These are phyloP conservation scores for Ophiostoma perfectum DNA, from an alignment of 2,329 filamentous ascomycete genomes.

Conservation along the genomic window DNA sequence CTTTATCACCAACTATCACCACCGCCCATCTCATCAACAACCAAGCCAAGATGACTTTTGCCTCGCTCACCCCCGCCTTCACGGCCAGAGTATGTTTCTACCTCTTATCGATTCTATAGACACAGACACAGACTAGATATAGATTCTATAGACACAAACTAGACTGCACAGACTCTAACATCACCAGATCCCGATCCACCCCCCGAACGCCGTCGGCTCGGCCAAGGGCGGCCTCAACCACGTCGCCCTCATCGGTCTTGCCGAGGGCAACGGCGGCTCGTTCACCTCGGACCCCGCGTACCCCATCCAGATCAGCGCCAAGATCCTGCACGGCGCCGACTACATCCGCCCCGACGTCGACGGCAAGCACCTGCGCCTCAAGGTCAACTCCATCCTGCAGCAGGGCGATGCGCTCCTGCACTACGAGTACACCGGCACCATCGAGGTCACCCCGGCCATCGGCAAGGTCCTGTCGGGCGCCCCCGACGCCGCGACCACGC, in stretches of 20 bases:
- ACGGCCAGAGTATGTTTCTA: constrained; percentile 32
- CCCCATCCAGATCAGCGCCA: constrained; percentile 36
- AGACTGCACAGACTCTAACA: background rate
- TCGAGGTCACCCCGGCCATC: constrained; percentile 31
- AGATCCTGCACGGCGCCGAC: constrained; percentile 39
- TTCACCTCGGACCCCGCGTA: constrained; percentile 37
- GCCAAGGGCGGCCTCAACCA: constrained; percentile 33
- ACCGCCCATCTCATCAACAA: background rate
- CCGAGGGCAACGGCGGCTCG: constrained; percentile 29
- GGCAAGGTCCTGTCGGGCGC: constrained; percentile 35
- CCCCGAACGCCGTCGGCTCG: constrained; percentile 32
- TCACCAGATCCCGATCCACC: constrained; percentile 29
- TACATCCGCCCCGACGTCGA: constrained; percentile 38
- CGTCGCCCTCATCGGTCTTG: constrained; percentile 29
- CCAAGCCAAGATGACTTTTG: constrained; percentile 34
- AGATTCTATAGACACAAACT: background rate
- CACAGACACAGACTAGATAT: background rate
- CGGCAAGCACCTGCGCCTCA: constrained; percentile 36
- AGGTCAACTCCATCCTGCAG: constrained; percentile 37
- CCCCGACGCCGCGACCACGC: constrained; percentile 36
- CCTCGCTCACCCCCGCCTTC: constrained; percentile 40
- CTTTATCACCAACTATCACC: background rate
- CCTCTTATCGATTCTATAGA: no score
- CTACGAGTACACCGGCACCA: constrained; percentile 38
- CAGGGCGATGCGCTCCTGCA: constrained; percentile 33